Percentiles rank a stretch among this genome's conserved stretches.
phyloP scores from a whole-genome alignment of 1,284 basidiomycete genomes.

The Fomitopsis pinicola region DNA sequence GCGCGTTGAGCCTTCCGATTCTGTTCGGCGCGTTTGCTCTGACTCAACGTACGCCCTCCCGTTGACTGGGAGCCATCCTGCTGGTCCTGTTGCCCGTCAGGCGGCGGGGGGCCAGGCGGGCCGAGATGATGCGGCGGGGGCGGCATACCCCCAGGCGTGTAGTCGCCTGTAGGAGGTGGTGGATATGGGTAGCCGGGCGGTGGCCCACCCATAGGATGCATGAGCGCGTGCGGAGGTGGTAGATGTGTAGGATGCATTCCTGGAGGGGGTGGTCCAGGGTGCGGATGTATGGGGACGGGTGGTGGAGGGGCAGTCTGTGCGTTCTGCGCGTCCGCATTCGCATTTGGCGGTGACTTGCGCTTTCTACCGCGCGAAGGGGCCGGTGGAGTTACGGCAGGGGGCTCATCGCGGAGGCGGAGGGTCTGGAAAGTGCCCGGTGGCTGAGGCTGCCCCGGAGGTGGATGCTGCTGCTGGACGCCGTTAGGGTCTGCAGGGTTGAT shows the following conservation, averaged over 20 bases:
- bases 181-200: constrained; percentile 20
- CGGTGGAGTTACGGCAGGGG: constrained; percentile 30
- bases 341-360: constrained; percentile 33
- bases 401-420: constrained; percentile 63
- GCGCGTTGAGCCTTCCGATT: constrained; percentile 84
- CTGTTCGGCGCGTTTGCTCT: constrained; percentile 81
- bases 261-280: constrained; percentile 23
- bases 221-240: constrained; percentile 26
- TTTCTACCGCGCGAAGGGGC: constrained; percentile 30
- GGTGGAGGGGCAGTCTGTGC: neutral
- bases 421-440: constrained; percentile 39
- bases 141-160: constrained; percentile 49
- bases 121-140: constrained; percentile 26
- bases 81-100: constrained; percentile 15
- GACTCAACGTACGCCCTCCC: constrained; percentile 54
- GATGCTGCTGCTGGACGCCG: constrained; percentile 16
- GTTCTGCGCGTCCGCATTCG: constrained; percentile 33
- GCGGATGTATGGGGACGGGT: neutral
- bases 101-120: constrained; percentile 16
- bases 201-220: constrained; percentile 24
- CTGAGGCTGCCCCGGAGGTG: constrained; percentile 26
- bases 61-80: constrained; percentile 16
- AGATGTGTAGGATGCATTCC: constrained; percentile 16
- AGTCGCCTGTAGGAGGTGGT: constrained; percentile 31
- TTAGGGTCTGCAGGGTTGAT: constrained; percentile 17